Evolutionary conservation across 768 basidiomycete species (phyloP), one percentile per base, ranked within the genome.

Genomic region (Lentinula lateritia): DNA sequence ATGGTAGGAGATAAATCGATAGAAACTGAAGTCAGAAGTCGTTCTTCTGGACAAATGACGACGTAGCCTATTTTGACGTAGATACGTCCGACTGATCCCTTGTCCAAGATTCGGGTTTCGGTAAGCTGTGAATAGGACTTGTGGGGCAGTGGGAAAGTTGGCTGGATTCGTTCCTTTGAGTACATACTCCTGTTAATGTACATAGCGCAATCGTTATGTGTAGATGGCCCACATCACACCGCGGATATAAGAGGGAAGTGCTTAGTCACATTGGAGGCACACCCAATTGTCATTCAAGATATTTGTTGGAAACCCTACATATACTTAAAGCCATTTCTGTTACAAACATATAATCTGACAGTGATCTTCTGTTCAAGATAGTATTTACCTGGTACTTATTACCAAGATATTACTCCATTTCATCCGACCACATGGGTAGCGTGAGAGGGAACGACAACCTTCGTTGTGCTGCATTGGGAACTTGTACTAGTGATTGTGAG

Each of bases 381-480:
- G 23, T 46, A 20, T 10, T 23, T 23, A 2, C 9, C 23, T 20
- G 18, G n/a, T 16, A 9, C 34, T 34, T 13, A 55, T 12, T n/a
- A 23, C 23, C 23, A 23, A 23, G 23, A 28, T 28, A 20, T 5
- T 56, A 36, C 41, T 36, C 34, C n/a, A 28, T 10, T 36, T 56
- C 54, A 41, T 56, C 54, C 18, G 38, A 28, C 54, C 54, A 56
- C 15, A 56, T 36, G 23, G 36, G 1, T 28, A 59, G 38, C 32
- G 58, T 59, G 3, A 59, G 2, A 13, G 58, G 45, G 50, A 59
- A 48, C 9, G 59, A 60, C 50, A 52, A 28, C 20, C 59, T 38
- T n/a, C 59, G 34, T 34, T 60, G 59, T 20, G 35, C 50, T 18
- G 59, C 59, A 34, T 32, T 52, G 6, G 59, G 59, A 7, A 60